These are phyloP conservation scores for Rosa multiflora DNA, from an alignment of 306 rosid species.

Conservation along the genomic window DNA sequence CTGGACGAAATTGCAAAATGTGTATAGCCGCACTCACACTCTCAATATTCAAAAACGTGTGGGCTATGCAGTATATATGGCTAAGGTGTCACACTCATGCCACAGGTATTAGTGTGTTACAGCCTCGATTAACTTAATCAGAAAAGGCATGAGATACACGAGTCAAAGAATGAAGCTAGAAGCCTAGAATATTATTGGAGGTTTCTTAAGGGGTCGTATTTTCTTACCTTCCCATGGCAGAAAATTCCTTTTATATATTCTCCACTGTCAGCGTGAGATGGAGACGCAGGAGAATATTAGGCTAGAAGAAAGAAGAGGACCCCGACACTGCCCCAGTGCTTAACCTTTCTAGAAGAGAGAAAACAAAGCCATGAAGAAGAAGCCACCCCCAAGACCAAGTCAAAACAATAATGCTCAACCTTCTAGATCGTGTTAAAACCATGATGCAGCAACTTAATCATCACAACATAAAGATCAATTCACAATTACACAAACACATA, in stretches of 20 bases:
- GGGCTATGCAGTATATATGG: background rate
- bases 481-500: too few species aligned
- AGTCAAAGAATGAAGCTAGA: slow-evolving; percentile 7
- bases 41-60: background rate
- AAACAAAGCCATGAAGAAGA: background rate
- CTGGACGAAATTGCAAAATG: background rate
- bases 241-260: background rate
- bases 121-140: background rate
- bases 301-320: background rate
- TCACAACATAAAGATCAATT: too few species aligned
- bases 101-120: background rate
- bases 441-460: too few species aligned
- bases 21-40: background rate
- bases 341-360: background rate
- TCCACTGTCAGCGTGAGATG: background rate
- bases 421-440: background rate
- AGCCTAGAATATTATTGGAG: background rate
- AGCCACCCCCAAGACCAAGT: background rate
- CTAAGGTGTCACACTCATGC: background rate
- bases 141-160: background rate
- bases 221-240: slow-evolving; percentile 17
- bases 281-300: background rate
- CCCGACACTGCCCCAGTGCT: background rate
- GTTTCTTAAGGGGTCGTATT: background rate
- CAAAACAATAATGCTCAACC: background rate